Evolutionary conservation across 2,329 filamentous ascomycete genomes (phyloP), one percentile per base, ranked within the genome.

Genomic region (Phaeophleospora eucalypticola): DNA sequence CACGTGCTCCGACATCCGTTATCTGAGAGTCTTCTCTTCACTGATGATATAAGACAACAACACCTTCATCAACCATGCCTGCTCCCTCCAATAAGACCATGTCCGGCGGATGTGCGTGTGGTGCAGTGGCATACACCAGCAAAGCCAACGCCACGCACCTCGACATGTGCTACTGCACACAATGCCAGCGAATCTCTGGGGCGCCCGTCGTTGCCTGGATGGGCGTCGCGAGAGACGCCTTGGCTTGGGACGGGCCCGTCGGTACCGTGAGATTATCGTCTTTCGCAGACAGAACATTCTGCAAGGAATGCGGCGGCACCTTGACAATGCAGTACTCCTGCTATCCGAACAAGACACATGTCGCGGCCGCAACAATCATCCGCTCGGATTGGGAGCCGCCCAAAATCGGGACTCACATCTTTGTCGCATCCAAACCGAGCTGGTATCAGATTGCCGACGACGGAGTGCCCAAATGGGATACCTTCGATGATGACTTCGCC

Each of bases 131-230:
- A 16, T 57, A 41, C 40, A 49, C 44, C 15, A 49, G 46, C 20
- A 51, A 50, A 18, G 8, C 37, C 12, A 16, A 45, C 3, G 36
- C 50, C 17, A 29, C 37, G 15, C 35, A 50, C 18, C 49, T 57
- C 33, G 51, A 56, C 16, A 53, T 48, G 50, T 59, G 56, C 54
- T 55, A 56, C 44, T 57, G 56, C 45, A 39, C 38, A 14, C 56
- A 46, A 33, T 59, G 56, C 43, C 54, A 59, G 43, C 50, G 43
- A 21, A 48, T 49, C 32, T 56, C 53, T 12, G 56, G 56, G 10
- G 52, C 49, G 7, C 54, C 56, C 1, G 53, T 58, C 37, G 42
- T 52, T 14, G 42, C 52, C 15, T 58, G 52, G 51, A 46, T 51
- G 15, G 52, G 48, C 14, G 41, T 53, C n/a, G 16, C 53, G 8